Conservation (phyloP, 139 green algal genomes). For the Eudorina sp. region DNA sequence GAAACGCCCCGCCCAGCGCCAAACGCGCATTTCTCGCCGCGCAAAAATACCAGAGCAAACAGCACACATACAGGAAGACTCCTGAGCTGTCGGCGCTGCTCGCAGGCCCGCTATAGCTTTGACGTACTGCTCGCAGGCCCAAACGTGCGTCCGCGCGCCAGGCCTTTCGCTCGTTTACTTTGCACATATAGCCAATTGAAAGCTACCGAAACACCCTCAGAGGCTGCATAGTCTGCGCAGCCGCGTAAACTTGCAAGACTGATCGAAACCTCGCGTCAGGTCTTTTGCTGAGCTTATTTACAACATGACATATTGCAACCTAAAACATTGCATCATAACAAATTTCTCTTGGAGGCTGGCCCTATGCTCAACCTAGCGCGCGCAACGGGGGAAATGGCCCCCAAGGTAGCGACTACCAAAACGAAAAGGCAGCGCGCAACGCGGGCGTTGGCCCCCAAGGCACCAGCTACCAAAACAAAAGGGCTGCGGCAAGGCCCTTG, state of each 20-base stretch:
- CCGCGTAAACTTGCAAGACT: neutral
- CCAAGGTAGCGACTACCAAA: neutral
- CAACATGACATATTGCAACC: no score
- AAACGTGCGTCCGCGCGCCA: neutral
- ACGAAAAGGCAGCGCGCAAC: neutral
- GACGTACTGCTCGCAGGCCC: neutral
- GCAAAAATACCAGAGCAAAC: neutral
- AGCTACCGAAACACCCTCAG: neutral
- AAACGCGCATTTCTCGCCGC: neutral
- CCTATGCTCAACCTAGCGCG: neutral
- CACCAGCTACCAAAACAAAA: neutral
- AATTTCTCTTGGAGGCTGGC: no score
- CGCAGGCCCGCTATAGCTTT: neutral
- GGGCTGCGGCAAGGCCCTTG: neutral
- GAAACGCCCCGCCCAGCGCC: neutral
- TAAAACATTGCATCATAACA: no score
- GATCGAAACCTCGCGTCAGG: no score
- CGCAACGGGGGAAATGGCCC: neutral
- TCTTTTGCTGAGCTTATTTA: no score
- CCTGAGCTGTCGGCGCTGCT: neutral
- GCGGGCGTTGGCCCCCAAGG: neutral
- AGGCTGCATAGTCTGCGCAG: neutral
- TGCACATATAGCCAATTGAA: neutral
- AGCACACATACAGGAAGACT: neutral
- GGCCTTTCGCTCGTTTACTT: neutral